Evolutionary conservation across 2,329 filamentous ascomycete species (phyloP).

Genomic region (Cladosporium velox): DNA sequence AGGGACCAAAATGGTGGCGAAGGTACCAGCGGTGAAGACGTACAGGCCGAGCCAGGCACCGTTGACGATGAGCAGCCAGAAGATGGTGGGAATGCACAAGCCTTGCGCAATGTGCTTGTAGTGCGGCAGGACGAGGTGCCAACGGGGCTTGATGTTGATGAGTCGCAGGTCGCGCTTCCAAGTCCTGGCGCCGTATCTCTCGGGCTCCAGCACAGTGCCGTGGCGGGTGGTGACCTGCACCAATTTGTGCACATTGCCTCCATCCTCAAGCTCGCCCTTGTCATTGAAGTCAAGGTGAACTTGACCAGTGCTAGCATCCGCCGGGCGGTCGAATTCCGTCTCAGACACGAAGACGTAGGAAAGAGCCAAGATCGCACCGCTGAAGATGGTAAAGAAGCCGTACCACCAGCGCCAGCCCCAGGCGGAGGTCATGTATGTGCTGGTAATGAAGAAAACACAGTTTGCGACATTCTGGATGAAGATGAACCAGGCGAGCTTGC

Average conservation of each 20-base stretch:
- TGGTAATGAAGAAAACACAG: slow-evolving; percentile 17
- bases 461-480: slow-evolving; percentile 12
- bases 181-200: slow-evolving; percentile 14
- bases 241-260: slow-evolving; percentile 14
- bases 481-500: slow-evolving; percentile 10
- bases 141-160: slow-evolving; percentile 7
- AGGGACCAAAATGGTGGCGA: slow-evolving; percentile 39
- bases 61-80: slow-evolving; percentile 43
- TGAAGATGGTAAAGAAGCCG: slow-evolving; percentile 15
- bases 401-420: slow-evolving; percentile 20
- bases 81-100: slow-evolving; percentile 43
- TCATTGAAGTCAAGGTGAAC: slow-evolving; percentile 18
- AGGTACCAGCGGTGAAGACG: slow-evolving; percentile 44
- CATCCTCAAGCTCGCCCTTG: slow-evolving; percentile 9
- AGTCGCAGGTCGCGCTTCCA: slow-evolving; percentile 14
- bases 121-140: slow-evolving; percentile 8
- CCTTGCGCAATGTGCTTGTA: slow-evolving; percentile 37
- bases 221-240: slow-evolving; percentile 15
- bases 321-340: slow-evolving; percentile 41
- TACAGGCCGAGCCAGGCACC: slow-evolving; percentile 42
- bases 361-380: slow-evolving; percentile 35
- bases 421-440: slow-evolving; percentile 16
- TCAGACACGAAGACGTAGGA: slow-evolving; percentile 44
- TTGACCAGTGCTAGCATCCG: slow-evolving; percentile 17
- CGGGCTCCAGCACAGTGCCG: slow-evolving; percentile 13